These are phyloP conservation scores for Blastobotrys apis DNA, from an alignment of 1,139 yeast species.

Conservation along the genomic window DNA sequence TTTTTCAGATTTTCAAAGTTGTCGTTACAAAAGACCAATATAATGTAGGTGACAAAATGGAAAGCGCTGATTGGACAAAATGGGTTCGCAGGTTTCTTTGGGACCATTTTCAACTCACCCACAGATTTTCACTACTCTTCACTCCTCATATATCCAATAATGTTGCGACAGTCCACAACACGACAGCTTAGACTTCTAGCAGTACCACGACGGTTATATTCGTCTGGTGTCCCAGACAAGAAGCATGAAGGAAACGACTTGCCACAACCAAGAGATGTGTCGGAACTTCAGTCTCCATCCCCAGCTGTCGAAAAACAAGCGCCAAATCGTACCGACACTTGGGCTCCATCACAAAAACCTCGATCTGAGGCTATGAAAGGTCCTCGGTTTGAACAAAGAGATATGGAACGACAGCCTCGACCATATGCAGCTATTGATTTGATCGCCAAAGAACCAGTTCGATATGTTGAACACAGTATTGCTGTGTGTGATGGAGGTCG, in stretches of 20 bases:
- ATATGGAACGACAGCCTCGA: constrained; percentile 63
- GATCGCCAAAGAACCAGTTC: constrained; percentile 69
- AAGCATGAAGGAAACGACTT: background rate
- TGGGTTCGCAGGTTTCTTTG: background rate
- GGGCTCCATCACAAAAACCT: constrained; percentile 69
- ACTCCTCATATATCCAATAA: constrained; percentile 8
- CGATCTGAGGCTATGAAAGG: constrained; percentile 57
- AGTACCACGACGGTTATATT: constrained; percentile 11
- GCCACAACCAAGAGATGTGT: constrained; percentile 10
- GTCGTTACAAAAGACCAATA: too few species aligned
- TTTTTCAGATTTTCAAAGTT: background rate
- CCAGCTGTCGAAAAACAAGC: constrained; percentile 47
- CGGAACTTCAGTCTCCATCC: constrained; percentile 7
- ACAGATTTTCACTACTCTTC: background rate
- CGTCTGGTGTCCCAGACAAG: background rate
- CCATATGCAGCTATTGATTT: constrained; percentile 84
- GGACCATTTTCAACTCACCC: background rate
- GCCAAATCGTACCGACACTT: constrained; percentile 64
- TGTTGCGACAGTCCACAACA: constrained; percentile 10
- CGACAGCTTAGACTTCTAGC: constrained; percentile 1
- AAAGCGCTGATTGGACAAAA: constrained; percentile 6
- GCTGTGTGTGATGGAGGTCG: constrained; percentile 87
- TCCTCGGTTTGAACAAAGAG: constrained; percentile 70
- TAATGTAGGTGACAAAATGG: constrained; percentile 1
- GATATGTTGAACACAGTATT: constrained; percentile 55